Evolutionary conservation across 2,329 filamentous ascomycete species (phyloP).

Genomic region (Pseudodiploospora longispora): DNA sequence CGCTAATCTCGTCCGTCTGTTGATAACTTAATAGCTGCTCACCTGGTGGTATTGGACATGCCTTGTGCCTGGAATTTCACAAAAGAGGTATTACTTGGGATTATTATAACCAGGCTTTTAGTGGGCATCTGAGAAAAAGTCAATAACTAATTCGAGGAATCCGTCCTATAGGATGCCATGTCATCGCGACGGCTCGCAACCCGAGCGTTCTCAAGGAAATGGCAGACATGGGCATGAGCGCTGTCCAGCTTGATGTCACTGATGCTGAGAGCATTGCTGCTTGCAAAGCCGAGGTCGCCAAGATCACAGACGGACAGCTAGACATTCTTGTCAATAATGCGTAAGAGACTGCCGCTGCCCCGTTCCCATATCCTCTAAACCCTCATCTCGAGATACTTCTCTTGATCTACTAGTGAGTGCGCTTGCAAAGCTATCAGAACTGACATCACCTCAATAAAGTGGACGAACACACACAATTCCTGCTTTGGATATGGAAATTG

Average conservation of each 20-base stretch:
- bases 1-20: neutral
- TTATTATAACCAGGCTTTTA: too few relatives aligned
- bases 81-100: slow-evolving; percentile 30
- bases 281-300: slow-evolving; percentile 37
- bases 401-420: neutral
- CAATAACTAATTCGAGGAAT: neutral
- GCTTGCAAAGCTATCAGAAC: neutral
- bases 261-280: slow-evolving; percentile 39
- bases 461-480: slow-evolving; percentile 44
- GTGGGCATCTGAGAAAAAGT: too few relatives aligned
- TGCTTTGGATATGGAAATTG: slow-evolving; percentile 42
- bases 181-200: slow-evolving; percentile 49
- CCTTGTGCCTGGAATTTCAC: slow-evolving; percentile 45
- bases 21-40: slow-evolving; percentile 36
- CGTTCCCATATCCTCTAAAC: neutral
- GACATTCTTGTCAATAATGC: slow-evolving; percentile 55
- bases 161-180: slow-evolving; percentile 28
- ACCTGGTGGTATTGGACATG: slow-evolving; percentile 50
- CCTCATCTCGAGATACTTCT: neutral
- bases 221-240: slow-evolving; percentile 38
- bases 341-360: slow-evolving; percentile 23
- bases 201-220: slow-evolving; percentile 39
- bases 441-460: slow-evolving; percentile 18
- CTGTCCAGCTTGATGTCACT: slow-evolving; percentile 46
- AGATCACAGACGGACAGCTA: slow-evolving; percentile 43